A percentile compares a stretch with the other conserved stretches of the same genome.
Conservation (phyloP, 306 rosid genomes). For the Hylodesmum podocarpum region DNA sequence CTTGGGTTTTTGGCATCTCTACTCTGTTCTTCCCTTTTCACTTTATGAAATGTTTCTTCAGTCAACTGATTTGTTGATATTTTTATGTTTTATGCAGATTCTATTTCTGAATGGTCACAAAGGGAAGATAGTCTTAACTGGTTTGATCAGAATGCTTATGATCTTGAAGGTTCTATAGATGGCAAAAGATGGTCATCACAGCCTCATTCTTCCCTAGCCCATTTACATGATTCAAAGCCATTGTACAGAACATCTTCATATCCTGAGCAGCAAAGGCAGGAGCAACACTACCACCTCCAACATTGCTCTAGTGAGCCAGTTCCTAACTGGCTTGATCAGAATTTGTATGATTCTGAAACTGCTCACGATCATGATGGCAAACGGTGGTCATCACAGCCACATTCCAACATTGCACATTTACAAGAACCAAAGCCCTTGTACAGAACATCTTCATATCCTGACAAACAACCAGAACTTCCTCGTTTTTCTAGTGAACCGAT, state of each 20-base stretch:
- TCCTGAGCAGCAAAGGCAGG: slow-evolving; percentile 81
- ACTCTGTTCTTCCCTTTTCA: not conserved
- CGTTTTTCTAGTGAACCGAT: slow-evolving; percentile 56
- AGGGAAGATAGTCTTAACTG: slow-evolving; percentile 42
- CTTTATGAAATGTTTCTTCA: not conserved
- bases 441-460: slow-evolving; percentile 60
- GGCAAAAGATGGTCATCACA: slow-evolving; percentile 67
- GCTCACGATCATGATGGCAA: slow-evolving; percentile 53
- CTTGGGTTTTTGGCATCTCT: not conserved
- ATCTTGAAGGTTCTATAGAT: slow-evolving; percentile 44
- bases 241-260: slow-evolving; percentile 84
- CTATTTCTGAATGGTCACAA: slow-evolving; percentile 42
- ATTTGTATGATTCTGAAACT: slow-evolving; percentile 38
- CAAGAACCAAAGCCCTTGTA: slow-evolving; percentile 45
- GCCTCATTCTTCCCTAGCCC: slow-evolving; percentile 51
- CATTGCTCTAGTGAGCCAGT: slow-evolving; percentile 72
- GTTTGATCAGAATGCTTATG: slow-evolving; percentile 44
- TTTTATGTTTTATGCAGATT: slow-evolving; percentile 30
- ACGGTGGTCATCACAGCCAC: slow-evolving; percentile 58
- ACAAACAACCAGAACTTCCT: slow-evolving; percentile 46
- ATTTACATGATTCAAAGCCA: slow-evolving; percentile 45
- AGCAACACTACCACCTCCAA: slow-evolving; percentile 53
- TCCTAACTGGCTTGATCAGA: slow-evolving; percentile 52
- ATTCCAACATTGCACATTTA: slow-evolving; percentile 33
- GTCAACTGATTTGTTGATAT: slow-evolving; percentile 24